These are phyloP conservation scores for Oleoguttula mirabilis DNA, from an alignment of 495 filamentous ascomycete genomes.

Conservation along the genomic window DNA sequence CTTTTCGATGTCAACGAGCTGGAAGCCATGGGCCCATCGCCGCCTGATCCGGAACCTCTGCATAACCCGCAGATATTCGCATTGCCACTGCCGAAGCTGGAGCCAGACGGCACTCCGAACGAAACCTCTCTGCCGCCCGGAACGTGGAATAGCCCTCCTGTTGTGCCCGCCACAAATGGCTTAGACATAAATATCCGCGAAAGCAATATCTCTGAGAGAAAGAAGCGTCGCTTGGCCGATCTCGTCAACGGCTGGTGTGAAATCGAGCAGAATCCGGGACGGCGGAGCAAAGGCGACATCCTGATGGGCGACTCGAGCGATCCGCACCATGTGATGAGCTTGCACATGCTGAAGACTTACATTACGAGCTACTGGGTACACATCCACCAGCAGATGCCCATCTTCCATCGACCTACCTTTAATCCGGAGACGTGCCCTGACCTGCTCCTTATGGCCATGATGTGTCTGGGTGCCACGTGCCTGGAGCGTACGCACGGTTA, in stretches of 20 bases:
- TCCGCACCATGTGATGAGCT: conserved; percentile 66
- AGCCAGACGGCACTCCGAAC: conserved; percentile 9
- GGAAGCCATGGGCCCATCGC: conserved; percentile 22
- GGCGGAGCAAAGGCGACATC: conserved; percentile 63
- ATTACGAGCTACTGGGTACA: conserved; percentile 90
- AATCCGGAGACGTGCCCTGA: conserved; percentile 74
- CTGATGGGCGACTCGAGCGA: conserved; percentile 65
- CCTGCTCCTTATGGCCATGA: conserved; percentile 79
- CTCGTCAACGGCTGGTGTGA: conserved; percentile 80
- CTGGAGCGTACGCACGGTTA: conserved; percentile 69
- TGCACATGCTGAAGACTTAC: conserved; percentile 91
- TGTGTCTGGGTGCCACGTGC: conserved; percentile 84
- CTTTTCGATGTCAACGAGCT: background rate
- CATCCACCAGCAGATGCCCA: conserved; percentile 88
- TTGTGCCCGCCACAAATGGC: background rate
- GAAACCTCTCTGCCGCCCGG: background rate
- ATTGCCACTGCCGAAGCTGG: conserved; percentile 10
- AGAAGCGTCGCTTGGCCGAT: conserved; percentile 70
- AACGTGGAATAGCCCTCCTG: background rate
- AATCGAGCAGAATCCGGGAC: conserved; percentile 59
- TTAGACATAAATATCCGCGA: conserved; percentile 18
- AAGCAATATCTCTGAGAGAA: conserved; percentile 73
- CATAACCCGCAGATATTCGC: conserved; percentile 1
- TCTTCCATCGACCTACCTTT: conserved; percentile 90
- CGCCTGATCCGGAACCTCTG: conserved; percentile 6